Evolutionary conservation across 2,329 filamentous ascomycete species (phyloP).

Genomic region (Cadophora malorum): DNA sequence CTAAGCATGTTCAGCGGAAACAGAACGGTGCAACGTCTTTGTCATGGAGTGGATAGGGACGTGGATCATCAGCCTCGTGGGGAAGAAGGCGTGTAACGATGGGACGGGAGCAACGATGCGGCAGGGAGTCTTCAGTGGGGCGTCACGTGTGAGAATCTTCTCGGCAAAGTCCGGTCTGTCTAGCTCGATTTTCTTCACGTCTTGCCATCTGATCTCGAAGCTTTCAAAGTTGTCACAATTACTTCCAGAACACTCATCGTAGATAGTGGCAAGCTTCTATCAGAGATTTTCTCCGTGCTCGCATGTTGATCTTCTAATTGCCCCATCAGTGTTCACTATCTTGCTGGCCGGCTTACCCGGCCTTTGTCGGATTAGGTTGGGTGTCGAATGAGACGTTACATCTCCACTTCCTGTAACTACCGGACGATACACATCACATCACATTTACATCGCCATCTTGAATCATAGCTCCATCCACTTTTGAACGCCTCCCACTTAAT

Average conservation of each 20-base stretch:
- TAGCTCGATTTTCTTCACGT: neutral
- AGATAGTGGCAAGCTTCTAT: neutral
- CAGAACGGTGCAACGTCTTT: conserved; percentile 30
- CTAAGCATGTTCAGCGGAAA: conserved; percentile 29
- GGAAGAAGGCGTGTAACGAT: conserved; percentile 20
- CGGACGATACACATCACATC: conserved; percentile 5
- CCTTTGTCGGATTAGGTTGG: conserved; percentile 8
- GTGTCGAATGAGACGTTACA: conserved; percentile 40
- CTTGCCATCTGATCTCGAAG: neutral
- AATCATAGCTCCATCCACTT: conserved; percentile 27
- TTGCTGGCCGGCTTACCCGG: conserved; percentile 29
- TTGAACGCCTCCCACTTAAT: conserved; percentile 24
- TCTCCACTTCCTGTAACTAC: conserved; percentile 25
- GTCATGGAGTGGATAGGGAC: conserved; percentile 11
- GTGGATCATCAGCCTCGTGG: conserved; percentile 25
- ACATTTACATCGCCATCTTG: conserved; percentile 9
- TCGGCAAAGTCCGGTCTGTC: neutral
- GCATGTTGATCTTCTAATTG: neutral
- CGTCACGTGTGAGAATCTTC: conserved; percentile 6
- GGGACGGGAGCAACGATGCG: neutral
- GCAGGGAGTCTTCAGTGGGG: neutral
- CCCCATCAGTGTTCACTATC: neutral
- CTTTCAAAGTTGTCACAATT: neutral
- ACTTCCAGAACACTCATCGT: neutral
- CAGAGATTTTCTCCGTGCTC: neutral